Conservation (phyloP, 108 stramenopile genomes). For the Nannochloropsis gaditana region DNA sequence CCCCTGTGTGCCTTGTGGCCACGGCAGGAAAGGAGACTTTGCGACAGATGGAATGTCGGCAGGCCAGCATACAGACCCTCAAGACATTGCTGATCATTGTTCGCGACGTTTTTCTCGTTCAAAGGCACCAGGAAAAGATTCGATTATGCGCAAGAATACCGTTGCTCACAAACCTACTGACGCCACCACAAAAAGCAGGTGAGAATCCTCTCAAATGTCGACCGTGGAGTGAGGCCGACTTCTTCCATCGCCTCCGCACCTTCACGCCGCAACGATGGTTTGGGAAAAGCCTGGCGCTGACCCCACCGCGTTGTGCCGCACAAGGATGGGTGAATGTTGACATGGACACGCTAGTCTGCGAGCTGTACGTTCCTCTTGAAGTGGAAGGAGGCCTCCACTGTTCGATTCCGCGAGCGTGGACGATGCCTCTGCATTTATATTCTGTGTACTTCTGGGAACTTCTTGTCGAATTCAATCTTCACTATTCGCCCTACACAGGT, state of each 20-base stretch:
- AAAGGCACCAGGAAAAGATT: no score
- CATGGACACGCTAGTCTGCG: background rate
- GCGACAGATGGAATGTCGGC: background rate
- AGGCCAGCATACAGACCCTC: background rate
- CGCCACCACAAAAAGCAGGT: background rate
- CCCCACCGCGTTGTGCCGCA: background rate
- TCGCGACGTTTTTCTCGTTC: background rate
- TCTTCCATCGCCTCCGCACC: background rate
- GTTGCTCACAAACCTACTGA: background rate
- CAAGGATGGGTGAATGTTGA: background rate
- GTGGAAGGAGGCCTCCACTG: background rate
- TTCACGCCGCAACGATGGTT: background rate
- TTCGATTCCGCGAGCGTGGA: background rate
- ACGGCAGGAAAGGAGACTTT: background rate
- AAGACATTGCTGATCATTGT: background rate
- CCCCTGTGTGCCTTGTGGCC: background rate
- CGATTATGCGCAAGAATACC: background rate
- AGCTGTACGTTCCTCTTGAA: background rate
- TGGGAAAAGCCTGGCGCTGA: background rate
- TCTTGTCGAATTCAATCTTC: background rate
- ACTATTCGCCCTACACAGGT: background rate
- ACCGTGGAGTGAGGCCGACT: background rate
- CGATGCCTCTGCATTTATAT: no score
- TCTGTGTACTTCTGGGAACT: background rate
- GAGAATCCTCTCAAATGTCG: background rate